phyloP scores from a whole-genome alignment of 1,284 basidiomycete species.

The Microbotryum violaceum region DNA sequence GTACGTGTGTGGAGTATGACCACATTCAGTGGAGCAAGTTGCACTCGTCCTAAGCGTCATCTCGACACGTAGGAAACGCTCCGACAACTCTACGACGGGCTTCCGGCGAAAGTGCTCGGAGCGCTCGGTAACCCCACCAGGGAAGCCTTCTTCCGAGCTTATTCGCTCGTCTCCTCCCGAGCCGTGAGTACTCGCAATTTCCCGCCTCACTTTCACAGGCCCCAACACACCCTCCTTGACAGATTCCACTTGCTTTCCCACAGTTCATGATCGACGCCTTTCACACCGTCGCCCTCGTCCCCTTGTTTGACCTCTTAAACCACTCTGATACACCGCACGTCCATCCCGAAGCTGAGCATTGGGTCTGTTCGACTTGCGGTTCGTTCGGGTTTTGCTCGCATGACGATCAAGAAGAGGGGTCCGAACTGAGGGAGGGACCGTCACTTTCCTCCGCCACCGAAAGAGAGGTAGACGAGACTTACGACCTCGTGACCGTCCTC shows the following conservation, averaged over 20 bases:
- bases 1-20: conserved; percentile 21
- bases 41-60: too few relatives aligned
- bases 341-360: conserved; percentile 65
- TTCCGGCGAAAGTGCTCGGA: neutral
- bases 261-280: conserved; percentile 73
- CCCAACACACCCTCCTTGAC: too few relatives aligned
- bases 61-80: too few relatives aligned
- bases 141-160: conserved; percentile 59
- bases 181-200: conserved; percentile 41
- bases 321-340: conserved; percentile 64
- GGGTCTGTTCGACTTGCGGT: conserved; percentile 74
- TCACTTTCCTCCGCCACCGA: conserved; percentile 6
- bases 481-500: conserved; percentile 41
- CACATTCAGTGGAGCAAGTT: too few relatives aligned
- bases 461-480: conserved; percentile 32
- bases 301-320: conserved; percentile 83
- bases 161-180: conserved; percentile 72
- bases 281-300: conserved; percentile 78
- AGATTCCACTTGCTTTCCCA: too few relatives aligned
- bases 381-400: conserved; percentile 64
- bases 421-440: neutral
- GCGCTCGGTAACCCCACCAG: conserved; percentile 41
- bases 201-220: too few relatives aligned
- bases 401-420: conserved; percentile 46
- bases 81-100: too few relatives aligned